Base-by-base conservation (phyloP, 768 basidiomycete species). In the Coprinellus aureogranulatus region DNA sequence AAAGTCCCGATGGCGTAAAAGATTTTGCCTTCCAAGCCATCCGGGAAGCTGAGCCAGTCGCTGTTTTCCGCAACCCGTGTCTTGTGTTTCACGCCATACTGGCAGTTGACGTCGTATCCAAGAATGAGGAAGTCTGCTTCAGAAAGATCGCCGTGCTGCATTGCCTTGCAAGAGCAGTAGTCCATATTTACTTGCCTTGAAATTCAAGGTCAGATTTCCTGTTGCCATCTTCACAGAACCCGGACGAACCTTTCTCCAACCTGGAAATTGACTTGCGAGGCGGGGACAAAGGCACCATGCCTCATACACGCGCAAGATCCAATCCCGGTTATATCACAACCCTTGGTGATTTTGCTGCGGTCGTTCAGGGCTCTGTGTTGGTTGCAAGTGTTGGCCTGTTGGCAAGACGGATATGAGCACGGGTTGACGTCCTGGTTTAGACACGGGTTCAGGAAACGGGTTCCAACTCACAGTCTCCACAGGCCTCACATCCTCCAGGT, bases 121-220 rank as follows among this genome's bases (percentile, higher is more conserved):
- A 58, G 25, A 2, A 66, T 18, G 0, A 62, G 11, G 2, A 31
- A 8, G 1, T 10, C 26, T n/a, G 62, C 39, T 2, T 40, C 53
- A 2, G 46, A 52, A 4, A 63, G 40, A 30, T 65, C 58, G 0
- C 56, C 60, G 0, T 30, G 46, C 10, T 49, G 31, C 14, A 65
- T 3, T 4, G 64, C 62, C 34, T 65, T 53, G 12, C 50, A 60
- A 0, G 69, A 22, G 1, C 58, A 54, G 45, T 61, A 70, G 46
- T 69, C 68, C 55, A 69, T 66, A 39, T 65, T 64, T 55, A 59
- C 58, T 48, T 70, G 68, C 22, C 51, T 52, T 16, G 25, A 11
- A n/a, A n/a, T n/a, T n/a, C n/a, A n/a, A n/a, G n/a, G n/a, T n/a
- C n/a, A n/a, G n/a, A n/a, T n/a, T n/a, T n/a, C n/a, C n/a, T n/a